Evolutionary conservation across 768 basidiomycete genomes (phyloP), one percentile per base, ranked within the genome.

Genomic region (Phaeolepiota aurea): DNA sequence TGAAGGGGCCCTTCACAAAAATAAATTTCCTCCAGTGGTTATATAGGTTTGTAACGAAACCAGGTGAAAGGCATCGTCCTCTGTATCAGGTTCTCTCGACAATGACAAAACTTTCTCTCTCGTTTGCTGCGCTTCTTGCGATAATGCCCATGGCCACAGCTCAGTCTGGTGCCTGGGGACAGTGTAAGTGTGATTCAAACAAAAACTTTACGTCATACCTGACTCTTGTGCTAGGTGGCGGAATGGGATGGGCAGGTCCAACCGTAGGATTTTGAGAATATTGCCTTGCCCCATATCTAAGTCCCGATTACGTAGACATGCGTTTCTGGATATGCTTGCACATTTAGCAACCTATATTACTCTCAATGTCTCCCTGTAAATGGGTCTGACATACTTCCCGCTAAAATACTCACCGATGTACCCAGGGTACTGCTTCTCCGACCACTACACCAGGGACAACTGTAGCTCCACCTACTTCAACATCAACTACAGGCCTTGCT

Each of bases 341-440:
- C 53, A 7, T 53, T 48, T 30, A 49, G 48, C n/a, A 72, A 68
- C 48, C 30, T 60, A 3, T 72, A 58, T 42, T 72, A 69, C 47
- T 68, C 62, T 9, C 71, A 72, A 46, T 72, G 71, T 47, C 53
- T 72, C 16, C 68, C 52, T 14, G 57, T 52, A 15, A 35, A 48
- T 50, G 33, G n/a, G n/a, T n/a, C n/a, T 22, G 22, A 20, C 37
- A 11, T 14, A 9, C 25, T n/a, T 2, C 20, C 11, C 10, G 14
- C 12, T 16, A 20, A 9, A 40, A 15, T 4, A 18, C 7, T 38
- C 22, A 3, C 14, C 16, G 2, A n/a, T 5, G 20, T 3, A 18
- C 23, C 16, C 20, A 50, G 42, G 41, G 41, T 20, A 4, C 42
- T 45, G 30, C 31, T 20, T 30, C 43, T 12, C 25, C 38, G 38